Base-by-base conservation (phyloP, 768 basidiomycete species). In the Suillus brevipes region DNA sequence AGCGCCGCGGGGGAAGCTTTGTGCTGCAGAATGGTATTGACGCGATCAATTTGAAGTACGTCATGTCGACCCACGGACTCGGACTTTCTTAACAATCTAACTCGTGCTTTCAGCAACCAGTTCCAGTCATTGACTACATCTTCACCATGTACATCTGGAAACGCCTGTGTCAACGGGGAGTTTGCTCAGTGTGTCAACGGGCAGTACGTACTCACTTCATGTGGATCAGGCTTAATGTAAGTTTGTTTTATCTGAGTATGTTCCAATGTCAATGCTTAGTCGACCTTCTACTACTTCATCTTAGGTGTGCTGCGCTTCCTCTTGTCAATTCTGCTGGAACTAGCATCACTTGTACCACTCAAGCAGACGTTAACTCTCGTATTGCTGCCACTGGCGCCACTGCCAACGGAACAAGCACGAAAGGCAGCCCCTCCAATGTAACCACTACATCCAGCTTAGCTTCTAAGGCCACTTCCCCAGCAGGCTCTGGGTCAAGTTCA, bases 121-220 rank as follows among this genome's bases (percentile, higher is more conserved):
- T 75, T 71, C 50, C 10, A 23, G 40, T 61, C 66, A 1, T 43
- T 72, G 61, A 70, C 64, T 6, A 7, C 68, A 45, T 77, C 77
- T 13, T 69, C 81, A 14, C 80, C 82, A 64, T 78, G 77, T 45
- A 71, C 68, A 9, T 76, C 66, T 55, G 81, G 81, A 18, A 69
- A 81, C 45, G 85, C 86, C 9, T 89, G 88, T 68, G 73, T 87
- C 12, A 73, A 77, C 66, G 71, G 74, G 43, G 66, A 80, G 40
- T 84, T 89, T 64, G 87, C 87, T 1, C 85, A 85, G 65, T 89
- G 88, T 69, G 84, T 84, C 18, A 75, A 72, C 37, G 85, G 84
- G 61, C 68, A 71, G 60, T 81, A 78, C 60, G 72, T 77, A 56
- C 60, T 71, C 37, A 68, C 71, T 34, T 18, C 73, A 13, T 72